Base-by-base conservation (phyloP, 805 yeast species). In the Starmerella bacillaris region DNA sequence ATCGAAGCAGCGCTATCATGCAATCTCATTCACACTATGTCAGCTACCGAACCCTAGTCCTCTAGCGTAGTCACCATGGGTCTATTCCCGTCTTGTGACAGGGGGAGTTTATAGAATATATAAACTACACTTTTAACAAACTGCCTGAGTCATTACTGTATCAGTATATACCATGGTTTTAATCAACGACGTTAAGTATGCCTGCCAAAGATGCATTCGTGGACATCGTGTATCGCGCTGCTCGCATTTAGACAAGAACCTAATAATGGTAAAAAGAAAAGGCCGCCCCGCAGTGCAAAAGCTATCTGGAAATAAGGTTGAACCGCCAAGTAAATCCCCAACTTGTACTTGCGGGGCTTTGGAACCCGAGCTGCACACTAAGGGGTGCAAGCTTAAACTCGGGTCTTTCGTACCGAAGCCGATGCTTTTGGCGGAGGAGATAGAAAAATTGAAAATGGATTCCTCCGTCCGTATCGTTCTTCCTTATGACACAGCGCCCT, bases 211-310 rank as follows among this genome's bases (percentile, higher is more conserved):
- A 40, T 86, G 98, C 57, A 84, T 89, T 33, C 67, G 98, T 41
- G 98, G 98, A 30, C 98, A 89, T 52, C 64, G 98, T 36, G 98
- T 86, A 31, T 78, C 94, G 1, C 72, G 92, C 2, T 89, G 98
- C 57, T 74, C 76, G 30, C 98, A 89, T 54, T 72, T 84, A 0
- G 94, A 89, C 46, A 80, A 79, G 50, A 92, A 92, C 4, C 60
- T 89, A 46, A 75, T 78, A 53, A 77, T 77, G 78, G 86, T 89
- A 54, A 89, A 89, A 52, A 94, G 93, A 14, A 89, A 89, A 53
- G 98, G 98, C 3, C 64, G 98, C 37, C 98, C 98, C 1, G 73
- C 94, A 0, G 74, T 93, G 2, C 94, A 26, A 12, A 26, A 26
- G 29, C 12, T 18, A 18, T 15, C 18, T 8, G 16, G 9, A 6